Percentiles rank a stretch among this genome's conserved stretches.
Evolutionary conservation across 1,284 basidiomycete species (phyloP).

Genomic region (Ceratobasidium sp.): DNA sequence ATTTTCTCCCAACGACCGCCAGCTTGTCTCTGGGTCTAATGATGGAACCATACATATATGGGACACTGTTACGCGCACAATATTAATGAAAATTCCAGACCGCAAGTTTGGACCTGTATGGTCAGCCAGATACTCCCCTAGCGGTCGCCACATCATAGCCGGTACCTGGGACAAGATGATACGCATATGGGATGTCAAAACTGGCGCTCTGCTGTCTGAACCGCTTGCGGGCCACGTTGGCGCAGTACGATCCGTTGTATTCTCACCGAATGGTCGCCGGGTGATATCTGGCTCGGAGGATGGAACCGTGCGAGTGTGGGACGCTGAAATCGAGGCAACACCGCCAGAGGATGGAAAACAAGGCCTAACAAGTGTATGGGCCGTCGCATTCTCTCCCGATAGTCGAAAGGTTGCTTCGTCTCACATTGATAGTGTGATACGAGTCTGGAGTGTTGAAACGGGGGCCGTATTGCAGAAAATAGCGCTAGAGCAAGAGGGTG

Average conservation of each 20-base stretch:
- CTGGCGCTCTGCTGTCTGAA: neutral
- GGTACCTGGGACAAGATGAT: conserved; percentile 40
- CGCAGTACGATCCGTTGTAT: conserved; percentile 21
- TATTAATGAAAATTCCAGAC: neutral
- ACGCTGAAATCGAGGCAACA: neutral
- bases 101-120: neutral
- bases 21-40: conserved; percentile 17
- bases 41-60: conserved; percentile 35
- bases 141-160: conserved; percentile 34
- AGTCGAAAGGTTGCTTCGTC: conserved; percentile 6
- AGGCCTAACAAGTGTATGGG: neutral
- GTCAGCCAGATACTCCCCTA: conserved; percentile 36
- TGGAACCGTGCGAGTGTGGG: conserved; percentile 34
- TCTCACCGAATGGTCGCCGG: conserved; percentile 22
- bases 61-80: conserved; percentile 12
- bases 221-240: conserved; percentile 15
- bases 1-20: conserved; percentile 34
- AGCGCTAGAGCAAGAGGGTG: neutral
- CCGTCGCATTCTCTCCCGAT: conserved; percentile 32
- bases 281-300: conserved; percentile 27
- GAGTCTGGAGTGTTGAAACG: conserved; percentile 22
- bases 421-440: conserved; percentile 9
- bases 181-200: conserved; percentile 37
- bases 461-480: neutral
- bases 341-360: neutral